A percentile compares a stretch with the other conserved stretches of the same genome.
Conservation (phyloP, 2,329 filamentous ascomycete species). For the Trichoderma gracile region DNA sequence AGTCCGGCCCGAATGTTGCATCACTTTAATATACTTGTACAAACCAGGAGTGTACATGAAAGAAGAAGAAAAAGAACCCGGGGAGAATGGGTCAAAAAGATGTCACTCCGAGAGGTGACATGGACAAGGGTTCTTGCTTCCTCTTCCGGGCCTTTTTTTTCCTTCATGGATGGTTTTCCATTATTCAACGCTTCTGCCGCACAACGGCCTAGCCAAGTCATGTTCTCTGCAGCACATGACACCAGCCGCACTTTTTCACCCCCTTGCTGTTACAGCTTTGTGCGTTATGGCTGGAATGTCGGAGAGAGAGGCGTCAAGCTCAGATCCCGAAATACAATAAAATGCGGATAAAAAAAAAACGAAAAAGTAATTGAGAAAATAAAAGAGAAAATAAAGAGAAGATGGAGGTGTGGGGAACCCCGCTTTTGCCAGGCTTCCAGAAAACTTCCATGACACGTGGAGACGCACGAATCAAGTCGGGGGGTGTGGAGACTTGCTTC, state of each 20-base stretch:
- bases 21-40: too few species aligned
- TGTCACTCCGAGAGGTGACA: neutral
- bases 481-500: neutral
- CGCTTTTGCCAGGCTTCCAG: constrained; percentile 17
- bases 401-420: constrained; percentile 11
- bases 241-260: neutral
- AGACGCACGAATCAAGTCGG: neutral
- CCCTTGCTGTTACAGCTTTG: too few species aligned
- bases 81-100: too few species aligned
- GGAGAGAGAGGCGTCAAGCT: neutral
- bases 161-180: neutral
- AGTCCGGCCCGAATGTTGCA: neutral
- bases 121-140: neutral
- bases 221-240: constrained; percentile 4
- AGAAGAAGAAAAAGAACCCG: neutral
- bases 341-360: neutral
- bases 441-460: constrained; percentile 23
- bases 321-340: neutral
- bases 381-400: neutral
- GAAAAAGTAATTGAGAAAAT: neutral
- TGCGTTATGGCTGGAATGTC: neutral
- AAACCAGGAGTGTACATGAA: too few species aligned
- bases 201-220: neutral
- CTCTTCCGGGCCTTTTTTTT: neutral
- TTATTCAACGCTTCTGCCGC: neutral